phyloP scores from a whole-genome alignment of 108 stramenopile genomes.

The Thalassiosira profunda region DNA sequence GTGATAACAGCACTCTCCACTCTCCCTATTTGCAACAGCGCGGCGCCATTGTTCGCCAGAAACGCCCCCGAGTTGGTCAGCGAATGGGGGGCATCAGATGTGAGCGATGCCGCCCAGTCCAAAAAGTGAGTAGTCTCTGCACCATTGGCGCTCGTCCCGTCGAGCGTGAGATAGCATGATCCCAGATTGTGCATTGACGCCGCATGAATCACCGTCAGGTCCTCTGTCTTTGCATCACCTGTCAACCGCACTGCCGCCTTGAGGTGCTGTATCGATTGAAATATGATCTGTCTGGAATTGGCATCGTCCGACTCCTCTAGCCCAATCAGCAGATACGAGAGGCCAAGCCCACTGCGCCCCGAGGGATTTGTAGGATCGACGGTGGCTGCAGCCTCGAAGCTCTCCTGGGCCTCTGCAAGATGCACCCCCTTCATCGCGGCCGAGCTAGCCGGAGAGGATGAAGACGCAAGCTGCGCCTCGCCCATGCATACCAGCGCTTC shows the following conservation, averaged over 20 bases:
- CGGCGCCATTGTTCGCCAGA: constrained; percentile 19
- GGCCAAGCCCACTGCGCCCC: constrained; percentile 21
- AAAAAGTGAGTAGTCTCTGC: constrained; percentile 14
- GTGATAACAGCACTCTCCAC: constrained; percentile 22
- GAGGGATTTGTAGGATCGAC: constrained; percentile 37
- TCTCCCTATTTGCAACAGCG: constrained; percentile 25
- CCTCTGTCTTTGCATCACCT: not conserved
- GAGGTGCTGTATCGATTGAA: constrained; percentile 42
- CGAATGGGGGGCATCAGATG: not conserved
- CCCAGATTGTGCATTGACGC: constrained; percentile 48
- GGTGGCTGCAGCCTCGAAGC: constrained; percentile 31
- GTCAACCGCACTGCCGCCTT: constrained; percentile 21
- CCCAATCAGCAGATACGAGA: constrained; percentile 38
- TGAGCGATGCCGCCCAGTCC: constrained; percentile 11
- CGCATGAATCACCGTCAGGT: constrained; percentile 4
- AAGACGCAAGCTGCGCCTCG: constrained; percentile 23
- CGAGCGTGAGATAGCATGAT: constrained; percentile 32
- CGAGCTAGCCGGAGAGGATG: not conserved
- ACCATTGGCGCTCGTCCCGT: constrained; percentile 7
- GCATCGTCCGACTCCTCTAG: not conserved
- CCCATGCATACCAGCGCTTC: constrained; percentile 39
- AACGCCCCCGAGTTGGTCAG: constrained; percentile 10
- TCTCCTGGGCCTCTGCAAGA: constrained; percentile 16
- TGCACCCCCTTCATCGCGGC: not conserved
- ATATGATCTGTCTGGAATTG: constrained; percentile 11